Conservation (phyloP, 2,329 filamentous ascomycete genomes). For the Aspergillus pseudoviridinutans region DNA sequence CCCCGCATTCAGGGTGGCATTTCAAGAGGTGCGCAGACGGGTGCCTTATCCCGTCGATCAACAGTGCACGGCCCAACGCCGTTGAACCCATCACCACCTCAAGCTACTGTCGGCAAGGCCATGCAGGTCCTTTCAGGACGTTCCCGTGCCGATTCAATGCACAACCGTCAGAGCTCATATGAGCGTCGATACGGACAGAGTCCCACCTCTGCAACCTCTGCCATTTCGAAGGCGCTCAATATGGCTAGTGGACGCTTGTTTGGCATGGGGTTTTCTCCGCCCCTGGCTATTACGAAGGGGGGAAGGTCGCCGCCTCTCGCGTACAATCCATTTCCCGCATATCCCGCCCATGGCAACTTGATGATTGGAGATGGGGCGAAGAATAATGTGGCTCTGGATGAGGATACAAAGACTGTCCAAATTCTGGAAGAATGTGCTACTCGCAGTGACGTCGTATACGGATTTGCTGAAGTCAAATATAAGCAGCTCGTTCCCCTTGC, state of each 20-base stretch:
- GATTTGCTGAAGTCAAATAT: constrained; percentile 97
- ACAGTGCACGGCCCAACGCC: constrained; percentile 72
- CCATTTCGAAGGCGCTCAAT: constrained; percentile 90
- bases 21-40: constrained; percentile 53
- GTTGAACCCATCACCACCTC: constrained; percentile 65
- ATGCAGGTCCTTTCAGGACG: constrained; percentile 70
- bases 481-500: constrained; percentile 90
- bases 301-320: constrained; percentile 44
- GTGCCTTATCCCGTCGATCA: constrained; percentile 67
- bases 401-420: constrained; percentile 74
- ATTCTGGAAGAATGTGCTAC: constrained; percentile 89
- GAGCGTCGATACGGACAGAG: constrained; percentile 72
- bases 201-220: constrained; percentile 76
- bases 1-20: constrained; percentile 57
- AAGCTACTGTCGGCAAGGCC: constrained; percentile 63
- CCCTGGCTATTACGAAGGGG: constrained; percentile 42
- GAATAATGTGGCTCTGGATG: constrained; percentile 61
- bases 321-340: constrained; percentile 73
- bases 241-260: constrained; percentile 70
- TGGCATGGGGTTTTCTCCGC: constrained; percentile 49
- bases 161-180: constrained; percentile 74
- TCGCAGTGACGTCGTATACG: constrained; percentile 91
- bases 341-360: constrained; percentile 71
- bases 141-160: constrained; percentile 54
- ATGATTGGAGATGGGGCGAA: constrained; percentile 62